Evolutionary conservation across 1,284 basidiomycete genomes (phyloP).

Genomic region (Apiotrichum veenhuisii): DNA sequence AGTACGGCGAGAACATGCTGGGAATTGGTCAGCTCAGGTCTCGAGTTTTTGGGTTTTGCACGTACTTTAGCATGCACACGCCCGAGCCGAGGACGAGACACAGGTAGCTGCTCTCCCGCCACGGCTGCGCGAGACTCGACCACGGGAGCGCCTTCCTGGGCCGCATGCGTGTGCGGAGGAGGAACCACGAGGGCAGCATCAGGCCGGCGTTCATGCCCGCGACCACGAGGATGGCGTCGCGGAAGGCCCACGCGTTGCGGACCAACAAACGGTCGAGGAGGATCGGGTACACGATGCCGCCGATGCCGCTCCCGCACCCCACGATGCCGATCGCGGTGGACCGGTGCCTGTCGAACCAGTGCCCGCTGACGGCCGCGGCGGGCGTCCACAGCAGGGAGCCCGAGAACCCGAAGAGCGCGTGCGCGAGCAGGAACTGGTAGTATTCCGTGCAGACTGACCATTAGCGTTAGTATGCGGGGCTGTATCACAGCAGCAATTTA

Average conservation of each 20-base stretch:
- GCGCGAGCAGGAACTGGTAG: conserved; percentile 44
- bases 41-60: neutral
- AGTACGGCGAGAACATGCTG: conserved; percentile 25
- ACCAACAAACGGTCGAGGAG: conserved; percentile 25
- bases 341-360: conserved; percentile 41
- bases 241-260: conserved; percentile 8
- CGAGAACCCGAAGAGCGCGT: conserved; percentile 39
- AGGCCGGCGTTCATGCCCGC: conserved; percentile 24
- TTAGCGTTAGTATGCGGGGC: conserved; percentile 31
- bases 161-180: conserved; percentile 19
- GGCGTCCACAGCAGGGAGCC: conserved; percentile 39
- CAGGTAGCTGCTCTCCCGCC: conserved; percentile 26
- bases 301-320: conserved; percentile 37
- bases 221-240: conserved; percentile 22
- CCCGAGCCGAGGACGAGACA: conserved; percentile 33
- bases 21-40: neutral
- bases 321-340: conserved; percentile 42
- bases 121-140: conserved; percentile 17
- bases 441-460: conserved; percentile 35
- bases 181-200: conserved; percentile 23
- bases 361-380: conserved; percentile 37
- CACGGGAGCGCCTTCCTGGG: too few relatives aligned
- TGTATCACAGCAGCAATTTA: conserved; percentile 13
- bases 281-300: conserved; percentile 43
- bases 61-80: conserved; percentile 32